Evolutionary conservation across 176 grass and related monocot genomes (phyloP).

Genomic region (Ampelocalamus luodianensis): DNA sequence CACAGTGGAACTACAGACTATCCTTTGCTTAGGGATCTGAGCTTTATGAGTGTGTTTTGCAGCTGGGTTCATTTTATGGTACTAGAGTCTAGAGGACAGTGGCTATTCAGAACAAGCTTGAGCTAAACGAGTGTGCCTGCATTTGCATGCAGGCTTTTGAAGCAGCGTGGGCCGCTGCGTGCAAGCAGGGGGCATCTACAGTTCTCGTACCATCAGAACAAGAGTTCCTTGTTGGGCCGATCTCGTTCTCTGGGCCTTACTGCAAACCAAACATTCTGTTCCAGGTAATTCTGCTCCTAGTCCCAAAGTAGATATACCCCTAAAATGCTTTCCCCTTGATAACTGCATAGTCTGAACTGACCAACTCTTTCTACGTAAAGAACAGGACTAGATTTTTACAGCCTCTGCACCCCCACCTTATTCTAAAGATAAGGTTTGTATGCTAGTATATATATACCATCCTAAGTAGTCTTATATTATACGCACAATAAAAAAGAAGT

Average conservation of each 20-base stretch:
- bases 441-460: neutral
- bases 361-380: slow-evolving; percentile 16
- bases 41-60: slow-evolving; percentile 25
- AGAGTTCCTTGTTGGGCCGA: slow-evolving; percentile 90
- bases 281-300: slow-evolving; percentile 66
- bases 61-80: slow-evolving; percentile 7
- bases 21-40: slow-evolving; percentile 25
- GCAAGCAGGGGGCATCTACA: slow-evolving; percentile 78
- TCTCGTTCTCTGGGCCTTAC: slow-evolving; percentile 93
- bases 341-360: neutral
- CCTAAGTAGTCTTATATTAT: slow-evolving; percentile 15
- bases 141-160: slow-evolving; percentile 72
- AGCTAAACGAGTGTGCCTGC: slow-evolving; percentile 20
- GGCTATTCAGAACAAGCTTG: slow-evolving; percentile 24
- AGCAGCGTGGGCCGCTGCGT: slow-evolving; percentile 86
- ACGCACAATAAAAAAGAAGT: neutral
- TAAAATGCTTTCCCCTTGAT: slow-evolving; percentile 12
- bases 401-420: neutral
- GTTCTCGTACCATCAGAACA: slow-evolving; percentile 67
- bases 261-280: slow-evolving; percentile 94
- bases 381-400: neutral
- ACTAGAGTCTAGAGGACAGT: slow-evolving; percentile 6
- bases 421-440: neutral
- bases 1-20: slow-evolving; percentile 24
- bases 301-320: neutral